Percentiles rank a stretch among this genome's conserved stretches.
Evolutionary conservation across 306 rosid species (phyloP).

Genomic region (Mucuna pruriens): DNA sequence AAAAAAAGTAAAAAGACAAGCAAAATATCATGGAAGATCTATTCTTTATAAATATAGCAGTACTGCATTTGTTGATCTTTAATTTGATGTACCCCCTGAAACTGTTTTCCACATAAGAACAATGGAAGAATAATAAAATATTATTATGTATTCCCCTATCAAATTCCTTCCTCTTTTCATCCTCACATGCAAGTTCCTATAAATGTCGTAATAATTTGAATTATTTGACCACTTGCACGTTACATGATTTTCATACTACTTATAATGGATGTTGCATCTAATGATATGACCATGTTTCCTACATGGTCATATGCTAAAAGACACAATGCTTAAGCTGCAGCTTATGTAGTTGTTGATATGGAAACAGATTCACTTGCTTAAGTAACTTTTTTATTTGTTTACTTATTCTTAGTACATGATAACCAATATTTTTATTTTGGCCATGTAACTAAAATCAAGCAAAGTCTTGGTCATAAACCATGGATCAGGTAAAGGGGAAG

Average conservation of each 20-base stretch:
- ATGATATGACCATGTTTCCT: background rate
- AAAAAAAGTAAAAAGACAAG: constrained; percentile 52
- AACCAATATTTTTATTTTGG: background rate
- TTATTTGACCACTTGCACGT: constrained; percentile 28
- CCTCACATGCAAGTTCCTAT: constrained; percentile 38
- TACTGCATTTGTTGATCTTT: constrained; percentile 36
- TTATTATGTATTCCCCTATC: background rate
- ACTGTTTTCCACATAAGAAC: constrained; percentile 39
- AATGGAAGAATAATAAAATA: constrained; percentile 8
- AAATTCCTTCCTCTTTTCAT: constrained; percentile 5
- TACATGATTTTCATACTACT: constrained; percentile 27
- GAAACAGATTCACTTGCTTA: background rate
- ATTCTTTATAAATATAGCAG: constrained; percentile 5
- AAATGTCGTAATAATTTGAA: constrained; percentile 27
- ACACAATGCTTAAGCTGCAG: background rate
- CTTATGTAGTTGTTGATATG: background rate
- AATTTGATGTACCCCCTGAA: constrained; percentile 16
- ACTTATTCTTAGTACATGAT: background rate
- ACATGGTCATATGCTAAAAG: constrained; percentile 13
- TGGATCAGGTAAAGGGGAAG: constrained; percentile 12
- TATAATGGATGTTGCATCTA: background rate
- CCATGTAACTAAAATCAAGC: constrained; percentile 9
- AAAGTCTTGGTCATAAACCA: background rate
- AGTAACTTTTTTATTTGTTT: background rate
- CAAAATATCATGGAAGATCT: constrained; percentile 47